phyloP scores from a whole-genome alignment of 805 yeast genomes.

The Kazachstania bromeliacearum region DNA sequence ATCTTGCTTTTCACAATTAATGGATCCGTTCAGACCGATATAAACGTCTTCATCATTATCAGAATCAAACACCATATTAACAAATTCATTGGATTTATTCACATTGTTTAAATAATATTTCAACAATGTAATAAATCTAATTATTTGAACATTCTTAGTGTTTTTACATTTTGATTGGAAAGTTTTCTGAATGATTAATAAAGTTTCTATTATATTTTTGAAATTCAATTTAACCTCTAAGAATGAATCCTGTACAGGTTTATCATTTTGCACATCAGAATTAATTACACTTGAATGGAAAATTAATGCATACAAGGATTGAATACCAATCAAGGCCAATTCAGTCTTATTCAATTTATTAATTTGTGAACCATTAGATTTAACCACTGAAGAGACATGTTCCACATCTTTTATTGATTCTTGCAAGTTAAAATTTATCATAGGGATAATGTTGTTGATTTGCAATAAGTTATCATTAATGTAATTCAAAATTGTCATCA shows the following conservation, averaged over 20 bases:
- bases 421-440: background rate
- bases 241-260: constrained; percentile 6
- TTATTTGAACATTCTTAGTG: background rate
- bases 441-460: constrained; percentile 11
- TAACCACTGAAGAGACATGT: too few species aligned
- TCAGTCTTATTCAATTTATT: background rate
- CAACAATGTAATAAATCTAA: background rate
- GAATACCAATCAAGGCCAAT: background rate
- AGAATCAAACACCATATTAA: constrained; percentile 1
- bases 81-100: background rate
- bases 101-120: constrained; percentile 1
- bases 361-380: background rate
- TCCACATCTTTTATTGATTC: constrained; percentile 9
- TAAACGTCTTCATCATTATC: constrained; percentile 17
- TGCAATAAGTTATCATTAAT: constrained; percentile 10
- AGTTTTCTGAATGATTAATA: background rate
- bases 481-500: constrained; percentile 3
- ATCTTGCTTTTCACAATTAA: constrained; percentile 15
- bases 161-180: background rate
- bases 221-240: constrained; percentile 12
- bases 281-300: background rate
- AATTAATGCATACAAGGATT: background rate
- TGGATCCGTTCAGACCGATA: constrained; percentile 14
- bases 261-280: too few species aligned
- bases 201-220: constrained; percentile 6